Base-by-base conservation (phyloP, 148 eudicot species). In the Rhododendron kiyosumense region DNA sequence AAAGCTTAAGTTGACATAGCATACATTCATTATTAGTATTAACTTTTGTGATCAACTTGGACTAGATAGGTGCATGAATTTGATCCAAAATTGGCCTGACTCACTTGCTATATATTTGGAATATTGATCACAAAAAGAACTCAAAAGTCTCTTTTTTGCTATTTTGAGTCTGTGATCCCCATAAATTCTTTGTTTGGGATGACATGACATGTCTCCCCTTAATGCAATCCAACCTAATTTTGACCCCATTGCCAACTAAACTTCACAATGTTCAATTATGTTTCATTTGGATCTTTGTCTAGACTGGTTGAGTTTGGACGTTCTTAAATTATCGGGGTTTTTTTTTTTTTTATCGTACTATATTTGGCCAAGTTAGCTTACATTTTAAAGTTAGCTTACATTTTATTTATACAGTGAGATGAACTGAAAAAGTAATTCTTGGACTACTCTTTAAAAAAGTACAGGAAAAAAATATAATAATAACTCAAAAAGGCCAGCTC, bases 201-300 rank as follows among this genome's bases (percentile, higher is more conserved):
- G 26, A 46, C 11, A 41, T 2, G 49, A 52, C 38, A 80, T 54
- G 49, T 30, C 61, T 51, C 26, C 61, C 45, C 83, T 18, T 54
- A 17, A 30, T 0, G 13, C 34, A 54, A 81, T 54, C 43, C 45
- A 15, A 32, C 65, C 36, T 54, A 28, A 52, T 34, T 81, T 79
- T 9, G 45, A 32, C 67, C 83, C 67, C 83, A 79, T 49, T 79
- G 34, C 82, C 82, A 48, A 28, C 82, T 48, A 77, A 22, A 49
- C 38, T 28, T 30, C 59, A 46, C 36, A 26, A 45, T 78, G 32
- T 34, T 46, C 59, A 24, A 6, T 78, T 46, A 46, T 15, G 57
- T 78, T 26, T 12, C 11, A 69, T 28, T 28, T 69, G 76, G 76
- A 71, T 28, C 76, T 71, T 71, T 15, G 2, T 71, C 1, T 71